phyloP scores from a whole-genome alignment of 2,329 filamentous ascomycete species.

The Aspergillus tubingensis region DNA sequence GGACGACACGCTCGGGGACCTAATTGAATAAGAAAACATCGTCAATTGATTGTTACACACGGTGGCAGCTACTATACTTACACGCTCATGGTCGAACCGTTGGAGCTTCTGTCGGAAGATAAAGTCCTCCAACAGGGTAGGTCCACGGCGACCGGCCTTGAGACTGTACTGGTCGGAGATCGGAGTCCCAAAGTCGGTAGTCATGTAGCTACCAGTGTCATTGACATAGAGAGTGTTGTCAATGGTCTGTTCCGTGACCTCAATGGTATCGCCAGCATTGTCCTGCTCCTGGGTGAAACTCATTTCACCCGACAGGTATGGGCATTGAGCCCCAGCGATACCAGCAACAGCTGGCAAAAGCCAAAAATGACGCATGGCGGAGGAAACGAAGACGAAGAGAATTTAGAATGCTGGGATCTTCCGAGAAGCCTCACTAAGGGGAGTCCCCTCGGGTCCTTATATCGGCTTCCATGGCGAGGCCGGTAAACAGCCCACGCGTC shows the following conservation, averaged over 20 bases:
- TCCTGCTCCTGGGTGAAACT: slow-evolving; percentile 2
- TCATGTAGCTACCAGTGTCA: slow-evolving; percentile 59
- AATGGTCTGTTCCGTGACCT: slow-evolving; percentile 41
- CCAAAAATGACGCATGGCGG: slow-evolving; percentile 4
- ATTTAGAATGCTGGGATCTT: too few relatives aligned
- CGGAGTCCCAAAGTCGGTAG: slow-evolving; percentile 67
- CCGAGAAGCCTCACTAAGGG: too few relatives aligned
- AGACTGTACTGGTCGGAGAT: slow-evolving; percentile 67
- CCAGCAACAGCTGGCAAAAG: slow-evolving; percentile 5
- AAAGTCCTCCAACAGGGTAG: slow-evolving; percentile 70
- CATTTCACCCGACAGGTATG: slow-evolving; percentile 4
- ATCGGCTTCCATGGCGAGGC: background rate
- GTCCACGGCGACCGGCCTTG: slow-evolving; percentile 64
- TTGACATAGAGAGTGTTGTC: slow-evolving; percentile 48
- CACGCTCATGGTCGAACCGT: slow-evolving; percentile 70
- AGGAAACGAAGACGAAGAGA: background rate
- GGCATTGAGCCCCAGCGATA: slow-evolving; percentile 6
- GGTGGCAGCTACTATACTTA: slow-evolving; percentile 36
- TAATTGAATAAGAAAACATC: slow-evolving; percentile 17
- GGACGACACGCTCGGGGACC: slow-evolving; percentile 66
- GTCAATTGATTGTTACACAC: background rate
- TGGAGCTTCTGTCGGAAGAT: slow-evolving; percentile 72
- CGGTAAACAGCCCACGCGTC: background rate
- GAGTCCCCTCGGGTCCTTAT: background rate
- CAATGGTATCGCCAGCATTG: slow-evolving; percentile 23